Percentiles rank a stretch among this genome's conserved stretches.
Evolutionary conservation across 2,329 filamentous ascomycete species (phyloP).

Genomic region (Teratosphaeria epicoccoides): DNA sequence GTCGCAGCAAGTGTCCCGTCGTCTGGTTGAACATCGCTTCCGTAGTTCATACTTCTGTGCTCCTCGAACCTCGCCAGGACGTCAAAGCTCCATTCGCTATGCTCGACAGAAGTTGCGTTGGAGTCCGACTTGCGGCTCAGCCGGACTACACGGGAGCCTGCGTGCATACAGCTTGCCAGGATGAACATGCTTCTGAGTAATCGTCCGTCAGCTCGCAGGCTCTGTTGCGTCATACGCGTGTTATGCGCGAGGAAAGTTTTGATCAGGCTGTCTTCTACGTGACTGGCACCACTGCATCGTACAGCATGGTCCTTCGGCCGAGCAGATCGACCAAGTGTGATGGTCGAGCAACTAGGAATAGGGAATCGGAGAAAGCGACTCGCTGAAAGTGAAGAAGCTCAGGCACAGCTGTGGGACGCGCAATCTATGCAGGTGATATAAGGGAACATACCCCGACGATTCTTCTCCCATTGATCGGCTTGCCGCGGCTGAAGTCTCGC

Average conservation of each 20-base stretch:
- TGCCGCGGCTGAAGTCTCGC: not conserved
- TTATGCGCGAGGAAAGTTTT: not conserved
- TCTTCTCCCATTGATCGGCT: not conserved
- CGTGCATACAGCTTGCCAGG: constrained; percentile 92
- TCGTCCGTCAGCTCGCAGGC: constrained; percentile 1
- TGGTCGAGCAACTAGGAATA: not conserved
- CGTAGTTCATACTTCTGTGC: constrained; percentile 93
- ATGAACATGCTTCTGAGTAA: constrained; percentile 35
- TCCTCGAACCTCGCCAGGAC: constrained; percentile 66
- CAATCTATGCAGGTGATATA: not conserved
- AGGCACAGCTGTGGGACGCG: not conserved
- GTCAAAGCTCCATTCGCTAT: constrained; percentile 47
- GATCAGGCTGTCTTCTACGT: too few relatives aligned
- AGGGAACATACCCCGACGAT: constrained; percentile 7
- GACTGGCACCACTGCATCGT: too few relatives aligned
- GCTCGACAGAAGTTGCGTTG: constrained; percentile 13
- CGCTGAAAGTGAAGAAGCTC: not conserved
- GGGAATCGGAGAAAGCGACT: not conserved
- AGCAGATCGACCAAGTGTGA: not conserved
- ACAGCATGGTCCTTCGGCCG: not conserved
- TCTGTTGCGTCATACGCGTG: not conserved
- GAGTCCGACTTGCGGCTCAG: constrained; percentile 31
- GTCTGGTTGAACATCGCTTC: constrained; percentile 54
- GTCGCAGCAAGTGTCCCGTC: constrained; percentile 7
- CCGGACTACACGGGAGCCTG: constrained; percentile 58